These are phyloP conservation scores for Chlorella sp. DNA, from an alignment of 139 green algal genomes.

Conservation along the genomic window DNA sequence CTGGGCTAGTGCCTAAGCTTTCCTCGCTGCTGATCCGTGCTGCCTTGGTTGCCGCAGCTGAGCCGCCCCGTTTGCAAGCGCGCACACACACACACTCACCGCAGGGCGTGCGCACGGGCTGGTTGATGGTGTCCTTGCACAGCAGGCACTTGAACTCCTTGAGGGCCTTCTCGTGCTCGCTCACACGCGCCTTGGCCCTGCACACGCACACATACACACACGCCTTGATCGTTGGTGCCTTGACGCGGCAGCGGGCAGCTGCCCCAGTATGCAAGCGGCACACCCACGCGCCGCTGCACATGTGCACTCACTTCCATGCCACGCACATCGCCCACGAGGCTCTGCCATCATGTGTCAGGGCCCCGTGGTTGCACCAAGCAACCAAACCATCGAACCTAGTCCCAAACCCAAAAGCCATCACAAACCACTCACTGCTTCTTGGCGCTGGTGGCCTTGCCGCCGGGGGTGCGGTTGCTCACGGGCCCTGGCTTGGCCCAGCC, in stretches of 20 bases:
- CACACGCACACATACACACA: neutral
- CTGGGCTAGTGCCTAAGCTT: too few species aligned
- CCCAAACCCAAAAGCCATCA: too few species aligned
- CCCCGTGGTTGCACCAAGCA: too few species aligned
- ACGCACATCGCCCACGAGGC: too few species aligned
- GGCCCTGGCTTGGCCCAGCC: conserved; percentile 59
- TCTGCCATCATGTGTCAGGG: too few species aligned
- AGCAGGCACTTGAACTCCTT: conserved; percentile 73
- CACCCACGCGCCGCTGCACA: neutral
- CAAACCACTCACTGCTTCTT: conserved; percentile 35
- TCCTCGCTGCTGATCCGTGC: too few species aligned
- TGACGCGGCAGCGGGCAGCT: neutral
- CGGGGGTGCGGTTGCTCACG: conserved; percentile 30
- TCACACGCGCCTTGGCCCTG: conserved; percentile 25
- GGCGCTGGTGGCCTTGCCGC: conserved; percentile 1
- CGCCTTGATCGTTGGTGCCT: neutral
- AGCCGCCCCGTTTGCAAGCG: too few species aligned
- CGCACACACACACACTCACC: conserved; percentile 27
- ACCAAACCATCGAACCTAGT: too few species aligned
- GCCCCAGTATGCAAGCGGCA: neutral
- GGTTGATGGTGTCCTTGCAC: conserved; percentile 55
- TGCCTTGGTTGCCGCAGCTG: too few species aligned
- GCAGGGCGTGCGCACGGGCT: conserved; percentile 75
- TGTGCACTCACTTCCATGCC: too few species aligned
- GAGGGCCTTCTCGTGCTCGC: conserved; percentile 63